Conservation (phyloP, 352 stramenopile species). For the Globisporangium iwayamae region DNA sequence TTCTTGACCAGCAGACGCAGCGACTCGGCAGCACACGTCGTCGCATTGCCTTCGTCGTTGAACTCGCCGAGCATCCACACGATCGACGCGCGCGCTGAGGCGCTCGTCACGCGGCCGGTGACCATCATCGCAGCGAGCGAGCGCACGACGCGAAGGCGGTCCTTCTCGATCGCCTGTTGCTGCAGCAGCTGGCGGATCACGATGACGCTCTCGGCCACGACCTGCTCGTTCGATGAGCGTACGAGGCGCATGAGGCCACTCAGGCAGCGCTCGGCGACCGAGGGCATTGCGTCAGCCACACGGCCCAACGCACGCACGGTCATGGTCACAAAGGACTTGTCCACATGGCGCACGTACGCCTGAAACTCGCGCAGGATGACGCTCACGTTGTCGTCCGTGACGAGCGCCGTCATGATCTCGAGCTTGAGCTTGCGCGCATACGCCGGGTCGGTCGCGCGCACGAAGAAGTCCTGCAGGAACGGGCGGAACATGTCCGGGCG, state of each 20-base stretch:
- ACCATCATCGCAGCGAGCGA: constrained; percentile 80
- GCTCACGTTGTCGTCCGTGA: constrained; percentile 90
- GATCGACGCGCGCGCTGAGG: constrained; percentile 83
- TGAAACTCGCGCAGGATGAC: constrained; percentile 95
- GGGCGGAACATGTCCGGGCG: constrained; percentile 95
- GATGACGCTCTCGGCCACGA: constrained; percentile 94
- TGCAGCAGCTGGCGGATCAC: constrained; percentile 95
- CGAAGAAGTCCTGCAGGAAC: constrained; percentile 98
- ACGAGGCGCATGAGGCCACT: constrained; percentile 85
- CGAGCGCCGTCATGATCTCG: constrained; percentile 94
- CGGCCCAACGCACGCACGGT: constrained; percentile 92
- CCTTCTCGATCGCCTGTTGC: constrained; percentile 79
- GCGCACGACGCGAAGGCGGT: constrained; percentile 69
- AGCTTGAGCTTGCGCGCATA: constrained; percentile 97
- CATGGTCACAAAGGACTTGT: constrained; percentile 94
- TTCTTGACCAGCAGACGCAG: constrained; percentile 84
- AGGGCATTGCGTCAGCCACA: constrained; percentile 88
- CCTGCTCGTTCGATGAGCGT: constrained; percentile 80
- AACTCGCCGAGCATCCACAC: constrained; percentile 94
- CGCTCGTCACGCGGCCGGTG: constrained; percentile 58
- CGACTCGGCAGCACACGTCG: constrained; percentile 75
- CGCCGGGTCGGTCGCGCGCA: constrained; percentile 92
- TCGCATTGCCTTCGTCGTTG: constrained; percentile 54
- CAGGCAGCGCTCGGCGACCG: constrained; percentile 89
- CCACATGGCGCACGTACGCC: constrained; percentile 93